Conservation (phyloP, 1,139 yeast genomes). For the Komagataea norvegica region DNA sequence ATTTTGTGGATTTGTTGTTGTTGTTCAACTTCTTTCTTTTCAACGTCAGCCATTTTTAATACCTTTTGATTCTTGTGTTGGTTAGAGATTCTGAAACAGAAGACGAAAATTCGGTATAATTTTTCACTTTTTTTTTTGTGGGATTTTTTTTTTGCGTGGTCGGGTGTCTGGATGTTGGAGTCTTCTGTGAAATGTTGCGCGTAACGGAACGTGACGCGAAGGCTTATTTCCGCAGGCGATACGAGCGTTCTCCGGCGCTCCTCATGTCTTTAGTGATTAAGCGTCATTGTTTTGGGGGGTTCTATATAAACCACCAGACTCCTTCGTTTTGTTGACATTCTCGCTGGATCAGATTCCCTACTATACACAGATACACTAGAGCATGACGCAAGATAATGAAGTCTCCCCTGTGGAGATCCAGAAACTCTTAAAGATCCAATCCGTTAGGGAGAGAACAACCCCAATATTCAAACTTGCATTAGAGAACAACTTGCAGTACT, state of each 20-base stretch:
- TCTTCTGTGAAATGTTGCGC: too few relatives aligned
- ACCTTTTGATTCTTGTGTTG: constrained; percentile 35
- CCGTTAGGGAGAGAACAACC: constrained; percentile 48
- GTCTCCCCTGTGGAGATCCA: constrained; percentile 16
- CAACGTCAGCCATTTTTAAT: constrained; percentile 67
- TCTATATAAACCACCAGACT: too few relatives aligned
- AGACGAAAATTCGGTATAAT: constrained; percentile 4
- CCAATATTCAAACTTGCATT: constrained; percentile 38
- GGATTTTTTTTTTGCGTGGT: constrained; percentile 14
- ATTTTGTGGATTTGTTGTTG: constrained; percentile 91
- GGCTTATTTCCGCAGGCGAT: too few relatives aligned
- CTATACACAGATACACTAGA: too few relatives aligned
- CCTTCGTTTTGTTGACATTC: too few relatives aligned
- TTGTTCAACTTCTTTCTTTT: constrained; percentile 85
- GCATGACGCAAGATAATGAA: too few relatives aligned
- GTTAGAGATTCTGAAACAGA: constrained; percentile 14
- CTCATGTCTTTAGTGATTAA: too few relatives aligned
- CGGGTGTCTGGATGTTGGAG: constrained; percentile 23
- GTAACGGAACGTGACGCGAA: too few relatives aligned
- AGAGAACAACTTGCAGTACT: constrained; percentile 36
- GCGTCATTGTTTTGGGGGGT: too few relatives aligned
- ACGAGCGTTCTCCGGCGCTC: too few relatives aligned
- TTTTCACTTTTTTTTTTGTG: constrained; percentile 15
- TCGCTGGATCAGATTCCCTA: too few relatives aligned
- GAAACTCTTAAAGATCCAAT: constrained; percentile 41